Base-by-base conservation (phyloP, 2,329 filamentous ascomycete genomes). In the Fusarium sterilihyphosum region DNA sequence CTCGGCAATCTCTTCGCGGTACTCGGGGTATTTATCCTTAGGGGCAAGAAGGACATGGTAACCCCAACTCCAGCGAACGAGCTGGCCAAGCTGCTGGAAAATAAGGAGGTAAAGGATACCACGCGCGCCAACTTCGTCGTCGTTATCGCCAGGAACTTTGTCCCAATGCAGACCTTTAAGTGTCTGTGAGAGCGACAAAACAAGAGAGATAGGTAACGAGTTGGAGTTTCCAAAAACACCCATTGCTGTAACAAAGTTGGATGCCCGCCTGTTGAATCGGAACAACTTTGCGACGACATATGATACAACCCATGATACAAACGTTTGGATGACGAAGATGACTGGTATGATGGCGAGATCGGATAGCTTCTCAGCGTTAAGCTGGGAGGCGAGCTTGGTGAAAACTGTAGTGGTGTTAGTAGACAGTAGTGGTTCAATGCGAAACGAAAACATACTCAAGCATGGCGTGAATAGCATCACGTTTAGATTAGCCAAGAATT, bases 151-250 rank as follows among this genome's bases (percentile, higher is more conserved):
- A 0, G 94, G 93, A 57, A 98, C 90, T 75, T 91, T 92, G 83
- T 96, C 92, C 96, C 96, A 99, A 82, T 98, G 96, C 38, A 99
- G 87, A 11, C 96, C 96, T 78, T 92, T 91, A 65, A 99, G 88
- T 1, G 96, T 99, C 81, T 98, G 93, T 20, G 96, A 97, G 17
- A 99, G 88, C 14, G 96, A 98, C 65, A 98, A 89, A 71, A 99
- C 95, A 64, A 99, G 91, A 0, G 96, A 99, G 71, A 99, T 98
- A 1, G 96, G 96, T 26, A 99, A 89, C 24, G 96, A 98, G 84
- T 99, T 99, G 40, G 96, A 98, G 83, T 99, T 99, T 78, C 96
- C 96, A 82, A 99, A 99, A 56, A 98, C 89, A 43, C 94, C 95
- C 96, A 99, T 99, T 61, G 96, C 96, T 38, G 94, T 93, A 47